These are phyloP conservation scores for Saksenaea oblongispora DNA, from an alignment of 371 early-diverging fungal species.

Conservation along the genomic window DNA sequence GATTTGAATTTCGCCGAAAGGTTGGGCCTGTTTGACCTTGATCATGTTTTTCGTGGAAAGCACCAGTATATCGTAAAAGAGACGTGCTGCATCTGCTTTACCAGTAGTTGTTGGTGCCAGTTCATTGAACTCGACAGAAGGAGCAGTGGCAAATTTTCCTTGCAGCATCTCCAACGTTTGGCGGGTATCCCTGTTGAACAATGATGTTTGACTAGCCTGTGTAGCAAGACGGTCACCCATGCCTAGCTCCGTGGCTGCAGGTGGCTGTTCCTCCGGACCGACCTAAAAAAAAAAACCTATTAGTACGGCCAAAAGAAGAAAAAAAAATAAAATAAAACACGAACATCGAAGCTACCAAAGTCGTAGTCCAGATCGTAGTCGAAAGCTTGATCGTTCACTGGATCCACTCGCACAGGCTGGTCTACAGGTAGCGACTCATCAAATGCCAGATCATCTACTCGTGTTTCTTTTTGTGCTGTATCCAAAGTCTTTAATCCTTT, in stretches of 20 bases:
- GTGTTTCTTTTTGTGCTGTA: background rate
- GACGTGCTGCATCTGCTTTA: conserved; percentile 72
- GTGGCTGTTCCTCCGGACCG: background rate
- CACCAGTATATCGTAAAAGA: conserved; percentile 92
- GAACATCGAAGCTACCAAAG: conserved; percentile 25
- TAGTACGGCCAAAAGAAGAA: background rate
- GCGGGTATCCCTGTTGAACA: conserved; percentile 24
- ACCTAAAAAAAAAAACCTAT: background rate
- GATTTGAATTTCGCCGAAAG: conserved; percentile 86
- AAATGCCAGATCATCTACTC: background rate
- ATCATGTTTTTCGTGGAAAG: conserved; percentile 86
- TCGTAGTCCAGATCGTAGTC: conserved; percentile 20
- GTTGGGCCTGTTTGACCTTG: conserved; percentile 74
- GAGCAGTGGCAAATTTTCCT: conserved; percentile 10
- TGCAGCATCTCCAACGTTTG: conserved; percentile 31
- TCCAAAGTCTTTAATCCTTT: background rate
- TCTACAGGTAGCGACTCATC: background rate
- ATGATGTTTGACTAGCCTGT: conserved; percentile 20
- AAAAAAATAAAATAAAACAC: no score
- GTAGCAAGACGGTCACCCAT: conserved; percentile 11
- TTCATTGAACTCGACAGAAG: conserved; percentile 25
- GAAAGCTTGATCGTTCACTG: conserved; percentile 8
- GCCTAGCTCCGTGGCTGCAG: background rate
- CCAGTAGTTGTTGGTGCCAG: conserved; percentile 37
- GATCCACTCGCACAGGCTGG: background rate